Conservation (phyloP, 441 rosid genomes). For the Rhodomyrtus psidioides region DNA sequence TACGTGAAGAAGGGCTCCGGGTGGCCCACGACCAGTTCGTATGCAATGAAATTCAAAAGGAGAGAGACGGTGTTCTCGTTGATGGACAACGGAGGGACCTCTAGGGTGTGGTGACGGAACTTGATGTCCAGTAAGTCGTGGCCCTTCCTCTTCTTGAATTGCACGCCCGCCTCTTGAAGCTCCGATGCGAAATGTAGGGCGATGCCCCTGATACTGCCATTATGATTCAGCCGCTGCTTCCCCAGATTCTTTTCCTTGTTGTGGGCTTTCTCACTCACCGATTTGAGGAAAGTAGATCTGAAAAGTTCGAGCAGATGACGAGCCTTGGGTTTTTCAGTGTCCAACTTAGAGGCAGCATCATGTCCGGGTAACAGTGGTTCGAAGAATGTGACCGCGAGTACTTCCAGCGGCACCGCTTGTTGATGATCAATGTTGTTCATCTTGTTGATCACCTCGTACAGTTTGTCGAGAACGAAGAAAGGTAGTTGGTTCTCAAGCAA, state of each 20-base stretch:
- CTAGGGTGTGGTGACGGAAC: not conserved
- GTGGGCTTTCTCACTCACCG: not conserved
- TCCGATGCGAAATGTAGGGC: not conserved
- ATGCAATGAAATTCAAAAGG: not conserved
- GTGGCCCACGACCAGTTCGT: not conserved
- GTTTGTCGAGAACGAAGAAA: not conserved
- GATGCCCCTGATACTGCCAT: not conserved
- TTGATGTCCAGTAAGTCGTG: not conserved
- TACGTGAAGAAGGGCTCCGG: not conserved
- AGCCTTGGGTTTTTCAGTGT: not conserved
- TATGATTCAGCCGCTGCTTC: no score
- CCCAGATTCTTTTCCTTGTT: not conserved
- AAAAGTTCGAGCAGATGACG: not conserved
- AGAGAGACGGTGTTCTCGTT: not conserved
- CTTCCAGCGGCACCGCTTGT: not conserved
- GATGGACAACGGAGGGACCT: not conserved
- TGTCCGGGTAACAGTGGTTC: not conserved
- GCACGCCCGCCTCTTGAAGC: not conserved
- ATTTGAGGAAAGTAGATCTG: not conserved
- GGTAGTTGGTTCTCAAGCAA: conserved; percentile 5
- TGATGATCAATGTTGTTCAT: not conserved
- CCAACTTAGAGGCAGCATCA: not conserved
- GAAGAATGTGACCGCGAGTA: not conserved
- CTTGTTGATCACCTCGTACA: not conserved
- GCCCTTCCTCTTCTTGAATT: not conserved